A percentile compares a stretch with the other conserved stretches of the same genome.
Conservation (phyloP, 176 grass and related monocot species). For the Oryza glaberrima region DNA sequence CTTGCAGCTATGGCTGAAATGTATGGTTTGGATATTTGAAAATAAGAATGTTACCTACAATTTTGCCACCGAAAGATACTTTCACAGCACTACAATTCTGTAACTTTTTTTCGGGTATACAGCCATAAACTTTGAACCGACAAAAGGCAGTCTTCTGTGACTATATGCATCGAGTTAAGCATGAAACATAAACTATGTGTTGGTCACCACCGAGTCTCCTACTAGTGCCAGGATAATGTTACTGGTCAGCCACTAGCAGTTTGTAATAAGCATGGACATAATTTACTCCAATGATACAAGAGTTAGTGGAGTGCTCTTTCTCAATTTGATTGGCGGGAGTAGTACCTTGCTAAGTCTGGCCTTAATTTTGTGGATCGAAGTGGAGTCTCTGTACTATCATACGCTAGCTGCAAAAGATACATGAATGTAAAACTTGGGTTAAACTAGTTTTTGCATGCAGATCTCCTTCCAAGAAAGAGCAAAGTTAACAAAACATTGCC, state of each 20-base stretch:
- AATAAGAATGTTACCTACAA: background rate
- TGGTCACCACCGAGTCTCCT: constrained; percentile 21
- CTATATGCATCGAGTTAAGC: background rate
- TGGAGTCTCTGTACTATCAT: background rate
- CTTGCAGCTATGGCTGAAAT: background rate
- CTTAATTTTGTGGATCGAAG: background rate
- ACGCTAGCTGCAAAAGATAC: background rate
- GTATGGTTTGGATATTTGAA: background rate
- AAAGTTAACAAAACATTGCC: background rate
- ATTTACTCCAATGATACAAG: constrained; percentile 33
- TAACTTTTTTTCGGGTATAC: background rate
- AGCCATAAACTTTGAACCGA: background rate
- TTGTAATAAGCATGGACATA: constrained; percentile 27
- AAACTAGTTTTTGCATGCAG: background rate
- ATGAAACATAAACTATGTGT: constrained; percentile 4
- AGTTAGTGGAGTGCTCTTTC: constrained; percentile 32
- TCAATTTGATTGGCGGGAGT: constrained; percentile 6
- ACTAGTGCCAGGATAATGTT: constrained; percentile 46
- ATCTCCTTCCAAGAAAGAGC: background rate
- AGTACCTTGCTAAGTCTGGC: background rate
- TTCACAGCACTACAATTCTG: background rate
- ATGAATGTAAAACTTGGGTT: background rate
- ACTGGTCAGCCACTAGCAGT: constrained; percentile 30
- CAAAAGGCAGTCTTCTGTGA: background rate
- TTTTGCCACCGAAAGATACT: background rate